phyloP scores from a whole-genome alignment of 768 basidiomycete species.

The Sporobolomyces pararoseus region DNA sequence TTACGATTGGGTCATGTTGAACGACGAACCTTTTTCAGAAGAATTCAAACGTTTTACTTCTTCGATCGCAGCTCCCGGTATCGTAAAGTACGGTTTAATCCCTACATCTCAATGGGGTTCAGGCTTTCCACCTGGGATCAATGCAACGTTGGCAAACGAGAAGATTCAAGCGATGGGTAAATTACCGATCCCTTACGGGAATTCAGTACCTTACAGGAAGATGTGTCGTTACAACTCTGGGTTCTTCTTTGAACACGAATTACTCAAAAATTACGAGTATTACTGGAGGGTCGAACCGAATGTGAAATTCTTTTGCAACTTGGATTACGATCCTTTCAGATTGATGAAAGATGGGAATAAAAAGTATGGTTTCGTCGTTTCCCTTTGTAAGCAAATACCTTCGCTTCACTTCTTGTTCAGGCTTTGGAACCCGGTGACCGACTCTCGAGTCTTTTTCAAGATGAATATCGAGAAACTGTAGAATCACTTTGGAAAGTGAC shows the following conservation, averaged over 20 bases:
- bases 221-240: slow-evolving; percentile 50
- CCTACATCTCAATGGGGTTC: slow-evolving; percentile 1
- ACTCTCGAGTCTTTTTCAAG: too few species aligned
- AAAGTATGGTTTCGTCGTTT: slow-evolving; percentile 64
- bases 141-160: background rate
- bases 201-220: slow-evolving; percentile 7
- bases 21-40: slow-evolving; percentile 64
- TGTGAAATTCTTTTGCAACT: slow-evolving; percentile 55
- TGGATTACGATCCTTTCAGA: slow-evolving; percentile 66
- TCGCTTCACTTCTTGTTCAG: too few species aligned
- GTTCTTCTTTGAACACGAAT: slow-evolving; percentile 75
- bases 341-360: slow-evolving; percentile 75
- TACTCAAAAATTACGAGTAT: slow-evolving; percentile 68
- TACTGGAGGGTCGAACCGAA: slow-evolving; percentile 90
- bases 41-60: slow-evolving; percentile 61
- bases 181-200: slow-evolving; percentile 11
- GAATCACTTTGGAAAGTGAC: slow-evolving; percentile 72
- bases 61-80: background rate
- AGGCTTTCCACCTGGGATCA: slow-evolving; percentile 2
- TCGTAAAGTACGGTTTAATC: slow-evolving; percentile 4
- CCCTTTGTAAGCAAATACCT: too few species aligned
- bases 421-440: too few species aligned
- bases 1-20: slow-evolving; percentile 81
- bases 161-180: slow-evolving; percentile 16
- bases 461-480: slow-evolving; percentile 76